Percentiles rank a stretch among this genome's conserved stretches.
Conservation (phyloP, 1,139 yeast genomes). For the Kurtzmaniella natalensis region DNA sequence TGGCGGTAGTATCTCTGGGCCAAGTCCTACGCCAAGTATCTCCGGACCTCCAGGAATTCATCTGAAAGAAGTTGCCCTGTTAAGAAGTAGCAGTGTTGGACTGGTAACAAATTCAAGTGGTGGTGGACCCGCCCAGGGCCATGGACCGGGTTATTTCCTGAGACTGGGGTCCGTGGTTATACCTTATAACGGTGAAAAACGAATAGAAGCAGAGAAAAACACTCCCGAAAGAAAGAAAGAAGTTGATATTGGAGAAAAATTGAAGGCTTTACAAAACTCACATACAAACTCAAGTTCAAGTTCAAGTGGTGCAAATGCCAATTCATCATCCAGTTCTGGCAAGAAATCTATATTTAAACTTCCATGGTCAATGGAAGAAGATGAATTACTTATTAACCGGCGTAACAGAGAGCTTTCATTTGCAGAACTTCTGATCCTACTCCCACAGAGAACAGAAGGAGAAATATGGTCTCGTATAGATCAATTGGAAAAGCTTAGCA, state of each 20-base stretch:
- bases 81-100: slow-evolving; percentile 39
- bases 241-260: neutral
- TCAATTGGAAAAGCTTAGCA: slow-evolving; percentile 45
- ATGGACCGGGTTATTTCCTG: slow-evolving; percentile 32
- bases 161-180: slow-evolving; percentile 45
- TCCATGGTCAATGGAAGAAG: slow-evolving; percentile 68
- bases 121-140: slow-evolving; percentile 4
- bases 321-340: slow-evolving; percentile 16
- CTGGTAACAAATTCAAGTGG: slow-evolving; percentile 9
- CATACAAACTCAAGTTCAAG: slow-evolving; percentile 6
- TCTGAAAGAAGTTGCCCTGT: slow-evolving; percentile 35
- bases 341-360: slow-evolving; percentile 23
- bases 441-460: slow-evolving; percentile 70
- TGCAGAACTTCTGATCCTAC: slow-evolving; percentile 68
- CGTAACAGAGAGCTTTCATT: slow-evolving; percentile 57
- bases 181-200: slow-evolving; percentile 32
- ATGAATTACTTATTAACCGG: slow-evolving; percentile 58
- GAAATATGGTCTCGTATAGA: slow-evolving; percentile 66
- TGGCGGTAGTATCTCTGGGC: slow-evolving; percentile 40
- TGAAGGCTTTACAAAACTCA: neutral
- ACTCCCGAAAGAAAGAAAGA: slow-evolving; percentile 1
- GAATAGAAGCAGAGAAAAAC: slow-evolving; percentile 18
- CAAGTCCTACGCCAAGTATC: slow-evolving; percentile 38
- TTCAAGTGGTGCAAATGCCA: slow-evolving; percentile 6
- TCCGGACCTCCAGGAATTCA: slow-evolving; percentile 29